These are phyloP conservation scores for Achaetomium macrosporum DNA, from an alignment of 2,329 filamentous ascomycete species.

Conservation along the genomic window DNA sequence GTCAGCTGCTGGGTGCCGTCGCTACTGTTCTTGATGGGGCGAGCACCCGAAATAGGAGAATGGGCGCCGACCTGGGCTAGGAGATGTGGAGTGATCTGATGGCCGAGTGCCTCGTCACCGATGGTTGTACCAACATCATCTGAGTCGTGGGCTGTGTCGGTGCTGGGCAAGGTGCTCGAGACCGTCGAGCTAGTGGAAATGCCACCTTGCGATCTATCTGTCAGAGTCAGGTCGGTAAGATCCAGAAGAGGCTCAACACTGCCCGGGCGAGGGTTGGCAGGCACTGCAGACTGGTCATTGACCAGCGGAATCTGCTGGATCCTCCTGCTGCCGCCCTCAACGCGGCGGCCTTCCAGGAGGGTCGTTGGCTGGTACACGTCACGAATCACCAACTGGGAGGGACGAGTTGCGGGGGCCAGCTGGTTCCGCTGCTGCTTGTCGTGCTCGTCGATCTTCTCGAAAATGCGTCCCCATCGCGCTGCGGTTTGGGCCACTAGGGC, in stretches of 20 bases:
- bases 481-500: background rate
- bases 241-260: background rate
- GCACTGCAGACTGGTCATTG: background rate
- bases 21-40: background rate
- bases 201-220: no score
- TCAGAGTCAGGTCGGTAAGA: background rate
- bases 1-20: no score
- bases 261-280: background rate
- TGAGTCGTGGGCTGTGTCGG: background rate
- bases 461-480: slow-evolving; percentile 1
- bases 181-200: no score
- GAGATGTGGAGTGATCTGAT: background rate
- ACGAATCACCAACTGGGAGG: background rate
- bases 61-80: background rate
- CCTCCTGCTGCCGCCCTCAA: background rate
- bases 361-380: slow-evolving; percentile 17
- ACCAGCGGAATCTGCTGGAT: slow-evolving; percentile 2
- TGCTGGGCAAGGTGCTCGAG: background rate
- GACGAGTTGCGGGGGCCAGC: background rate
- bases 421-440: slow-evolving; percentile 6
- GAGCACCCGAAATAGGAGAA: background rate
- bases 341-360: slow-evolving; percentile 9
- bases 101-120: no score
- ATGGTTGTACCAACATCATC: background rate
- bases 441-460: slow-evolving; percentile 1